These are phyloP conservation scores for Pseudomonodictys pantanalensis DNA, from an alignment of 495 filamentous ascomycete genomes.

Conservation along the genomic window DNA sequence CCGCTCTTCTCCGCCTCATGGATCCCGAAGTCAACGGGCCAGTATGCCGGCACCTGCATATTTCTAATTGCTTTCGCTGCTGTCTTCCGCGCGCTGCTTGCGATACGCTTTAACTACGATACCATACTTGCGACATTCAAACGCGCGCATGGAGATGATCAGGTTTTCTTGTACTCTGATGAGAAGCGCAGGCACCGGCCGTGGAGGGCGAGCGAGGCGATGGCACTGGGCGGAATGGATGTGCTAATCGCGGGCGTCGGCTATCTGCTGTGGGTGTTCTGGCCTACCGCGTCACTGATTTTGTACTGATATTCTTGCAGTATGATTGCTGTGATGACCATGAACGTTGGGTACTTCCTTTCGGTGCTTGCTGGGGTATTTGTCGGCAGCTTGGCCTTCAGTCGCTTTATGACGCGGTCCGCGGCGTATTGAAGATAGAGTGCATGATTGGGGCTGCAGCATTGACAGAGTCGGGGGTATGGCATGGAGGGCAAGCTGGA, in stretches of 20 bases:
- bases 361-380: conserved; percentile 80
- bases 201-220: conserved; percentile 74
- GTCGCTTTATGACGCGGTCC: conserved; percentile 53
- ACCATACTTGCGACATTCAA: conserved; percentile 49
- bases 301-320: conserved; percentile 46
- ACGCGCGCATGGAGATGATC: conserved; percentile 49
- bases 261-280: conserved; percentile 75
- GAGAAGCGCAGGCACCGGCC: conserved; percentile 51
- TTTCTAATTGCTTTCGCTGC: conserved; percentile 71
- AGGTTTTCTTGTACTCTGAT: conserved; percentile 41
- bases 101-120: conserved; percentile 41
- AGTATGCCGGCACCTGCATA: conserved; percentile 79
- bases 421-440: conserved; percentile 10
- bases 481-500: too few species aligned
- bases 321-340: conserved; percentile 96
- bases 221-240: conserved; percentile 66
- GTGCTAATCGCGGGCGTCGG: conserved; percentile 68
- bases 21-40: conserved; percentile 61
- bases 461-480: too few species aligned
- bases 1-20: conserved; percentile 69
- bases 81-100: conserved; percentile 65
- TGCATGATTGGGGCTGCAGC: too few species aligned
- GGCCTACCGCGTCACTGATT: neutral
- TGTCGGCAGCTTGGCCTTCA: conserved; percentile 74
- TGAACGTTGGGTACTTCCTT: conserved; percentile 94